These are phyloP conservation scores for Apiotrichum mycotoxinovorans DNA, from an alignment of 1,284 basidiomycete species.

Conservation along the genomic window DNA sequence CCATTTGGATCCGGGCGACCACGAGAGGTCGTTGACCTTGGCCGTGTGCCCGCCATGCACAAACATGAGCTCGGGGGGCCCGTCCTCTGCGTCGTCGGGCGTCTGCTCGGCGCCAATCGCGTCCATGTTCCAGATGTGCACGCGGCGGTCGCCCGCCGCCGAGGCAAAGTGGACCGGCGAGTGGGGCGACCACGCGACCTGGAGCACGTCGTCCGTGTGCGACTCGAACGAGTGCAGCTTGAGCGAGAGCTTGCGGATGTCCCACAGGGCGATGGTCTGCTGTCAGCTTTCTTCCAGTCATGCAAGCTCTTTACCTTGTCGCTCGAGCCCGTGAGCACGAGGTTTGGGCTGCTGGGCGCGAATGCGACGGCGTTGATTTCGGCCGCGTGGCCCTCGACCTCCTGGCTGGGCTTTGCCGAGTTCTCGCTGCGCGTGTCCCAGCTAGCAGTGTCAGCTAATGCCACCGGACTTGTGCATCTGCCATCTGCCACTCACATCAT, in stretches of 20 bases:
- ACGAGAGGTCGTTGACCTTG: conserved; percentile 51
- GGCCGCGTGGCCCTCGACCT: conserved; percentile 79
- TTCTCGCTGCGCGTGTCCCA: conserved; percentile 81
- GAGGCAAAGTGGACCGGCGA: conserved; percentile 87
- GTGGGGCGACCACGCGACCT: conserved; percentile 92
- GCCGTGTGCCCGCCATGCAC: conserved; percentile 71
- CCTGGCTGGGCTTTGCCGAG: conserved; percentile 63
- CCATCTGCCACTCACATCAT: conserved; percentile 64
- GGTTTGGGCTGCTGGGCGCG: conserved; percentile 74
- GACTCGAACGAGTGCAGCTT: conserved; percentile 88
- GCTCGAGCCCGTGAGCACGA: conserved; percentile 88
- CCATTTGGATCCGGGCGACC: conserved; percentile 50
- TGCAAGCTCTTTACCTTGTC: conserved; percentile 59
- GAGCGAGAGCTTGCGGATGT: conserved; percentile 74
- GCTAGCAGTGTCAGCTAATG: conserved; percentile 51
- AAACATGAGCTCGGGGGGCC: conserved; percentile 86
- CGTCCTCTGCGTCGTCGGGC: conserved; percentile 96
- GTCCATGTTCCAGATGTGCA: conserved; percentile 93
- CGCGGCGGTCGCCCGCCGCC: conserved; percentile 83
- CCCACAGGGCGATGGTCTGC: conserved; percentile 80
- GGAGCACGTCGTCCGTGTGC: conserved; percentile 92
- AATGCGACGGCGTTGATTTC: conserved; percentile 92
- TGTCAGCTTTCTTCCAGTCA: neutral
- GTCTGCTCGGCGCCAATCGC: conserved; percentile 94
- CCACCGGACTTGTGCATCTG: too few relatives aligned